Base-by-base conservation (phyloP, 495 filamentous ascomycete genomes). In the Aspergillus saccharolyticus region DNA sequence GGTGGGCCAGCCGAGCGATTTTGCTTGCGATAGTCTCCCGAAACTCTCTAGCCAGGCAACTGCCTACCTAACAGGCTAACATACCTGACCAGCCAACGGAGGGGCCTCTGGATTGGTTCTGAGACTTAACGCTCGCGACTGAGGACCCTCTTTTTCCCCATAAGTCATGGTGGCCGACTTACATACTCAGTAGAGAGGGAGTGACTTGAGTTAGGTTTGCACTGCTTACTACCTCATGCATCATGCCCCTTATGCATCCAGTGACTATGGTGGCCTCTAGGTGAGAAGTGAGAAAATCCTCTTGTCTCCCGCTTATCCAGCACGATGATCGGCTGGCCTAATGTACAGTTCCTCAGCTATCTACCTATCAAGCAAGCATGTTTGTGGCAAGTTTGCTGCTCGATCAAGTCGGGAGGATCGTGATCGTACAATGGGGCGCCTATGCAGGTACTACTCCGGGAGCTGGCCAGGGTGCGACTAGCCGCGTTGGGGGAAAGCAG, bases 41-140 rank as follows among this genome's bases (percentile, higher is more conserved):
- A 58, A 42, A 47, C 55, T 58, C 45, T 48, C 43, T 56, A 39
- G 33, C 49, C 46, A 54, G 14, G 43, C 60, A 55, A 55, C 21
- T n/a, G 44, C 18, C n/a, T 52, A 51, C 55, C 55, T 28, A 28
- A 63, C 52, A 56, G 45, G 55, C 55, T 28, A 28, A 63, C 52
- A 56, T 58, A 24, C 21, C 46, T 50, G 28, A 63, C 60, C 44
- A 58, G 53, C 39, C 30, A 42, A 19, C 48, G 44, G 48, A 28
- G 50, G 43, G 30, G 44, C 54, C 45, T 50, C 53, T n/a, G 60
- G 56, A 56, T 59, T 56, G 60, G 56, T 56, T 63, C 60, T 46
- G 25, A 39, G 33, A 39, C 33, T 15, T 39, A 12, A 54, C 25
- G 3, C 25, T 2, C 42, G 8, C 39, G 22, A 54, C 25, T 2